Percentiles rank a stretch among this genome's conserved stretches.
Conservation (phyloP, 2,329 filamentous ascomycete genomes). For the Penicillium occitanis region DNA sequence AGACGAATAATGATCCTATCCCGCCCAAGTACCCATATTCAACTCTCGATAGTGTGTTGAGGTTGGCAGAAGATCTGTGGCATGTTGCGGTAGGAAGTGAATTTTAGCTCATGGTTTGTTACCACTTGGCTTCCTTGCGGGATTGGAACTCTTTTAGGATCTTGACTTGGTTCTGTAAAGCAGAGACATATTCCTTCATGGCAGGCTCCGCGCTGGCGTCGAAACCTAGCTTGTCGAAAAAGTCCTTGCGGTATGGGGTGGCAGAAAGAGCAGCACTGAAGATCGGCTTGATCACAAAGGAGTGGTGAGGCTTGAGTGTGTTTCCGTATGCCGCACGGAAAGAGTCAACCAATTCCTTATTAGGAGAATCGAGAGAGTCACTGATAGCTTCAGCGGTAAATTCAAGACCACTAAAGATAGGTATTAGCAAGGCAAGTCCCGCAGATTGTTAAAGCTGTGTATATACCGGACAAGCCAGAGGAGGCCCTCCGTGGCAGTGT, state of each 20-base stretch:
- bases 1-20: slow-evolving; percentile 20
- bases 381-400: slow-evolving; percentile 86
- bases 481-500: slow-evolving; percentile 82
- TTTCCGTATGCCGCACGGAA: slow-evolving; percentile 82
- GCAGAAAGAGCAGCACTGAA: slow-evolving; percentile 92
- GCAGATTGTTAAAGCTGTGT: not conserved
- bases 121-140: slow-evolving; percentile 53
- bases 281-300: slow-evolving; percentile 83
- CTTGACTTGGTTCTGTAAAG: slow-evolving; percentile 73
- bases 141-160: slow-evolving; percentile 69
- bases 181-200: slow-evolving; percentile 70
- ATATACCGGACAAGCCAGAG: slow-evolving; percentile 84
- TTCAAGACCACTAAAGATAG: slow-evolving; percentile 70
- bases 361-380: slow-evolving; percentile 66
- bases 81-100: not conserved
- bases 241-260: slow-evolving; percentile 89
- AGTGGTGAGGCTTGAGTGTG: slow-evolving; percentile 91
- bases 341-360: slow-evolving; percentile 76
- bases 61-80: not conserved
- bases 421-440: slow-evolving; percentile 16
- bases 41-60: no score
- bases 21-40: slow-evolving; percentile 28
- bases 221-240: slow-evolving; percentile 76
- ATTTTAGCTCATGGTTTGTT: slow-evolving; percentile 17
- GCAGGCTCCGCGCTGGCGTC: slow-evolving; percentile 60